Conservation (phyloP, 169 alveolate species). For the Eimeria tenella region DNA sequence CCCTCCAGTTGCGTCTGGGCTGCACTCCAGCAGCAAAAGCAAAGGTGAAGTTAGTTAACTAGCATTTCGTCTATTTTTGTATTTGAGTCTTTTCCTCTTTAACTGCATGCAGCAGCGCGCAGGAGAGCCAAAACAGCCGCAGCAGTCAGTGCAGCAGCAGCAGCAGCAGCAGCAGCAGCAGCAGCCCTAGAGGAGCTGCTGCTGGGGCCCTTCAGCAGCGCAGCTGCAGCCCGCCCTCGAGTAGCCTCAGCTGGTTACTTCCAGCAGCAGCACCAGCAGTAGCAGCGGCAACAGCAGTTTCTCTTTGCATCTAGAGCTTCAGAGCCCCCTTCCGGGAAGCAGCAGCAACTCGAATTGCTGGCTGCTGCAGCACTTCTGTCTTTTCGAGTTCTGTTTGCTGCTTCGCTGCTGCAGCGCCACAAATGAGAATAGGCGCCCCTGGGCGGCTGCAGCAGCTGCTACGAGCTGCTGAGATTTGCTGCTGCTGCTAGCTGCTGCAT, state of each 20-base stretch:
- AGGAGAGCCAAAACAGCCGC: background rate
- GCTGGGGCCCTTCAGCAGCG: too few species aligned
- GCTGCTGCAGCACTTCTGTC: background rate
- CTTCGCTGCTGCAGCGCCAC: background rate
- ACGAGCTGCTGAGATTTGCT: background rate
- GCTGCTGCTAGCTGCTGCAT: background rate
- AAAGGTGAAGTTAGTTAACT: background rate
- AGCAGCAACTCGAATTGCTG: background rate
- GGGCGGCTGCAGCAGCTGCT: background rate
- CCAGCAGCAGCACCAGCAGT: slow-evolving; percentile 4
- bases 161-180: too few species aligned
- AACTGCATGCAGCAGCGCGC: too few species aligned
- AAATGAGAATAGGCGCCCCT: too few species aligned
- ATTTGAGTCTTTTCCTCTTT: background rate
- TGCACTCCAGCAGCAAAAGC: too few species aligned
- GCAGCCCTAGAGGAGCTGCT: too few species aligned
- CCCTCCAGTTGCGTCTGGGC: too few species aligned
- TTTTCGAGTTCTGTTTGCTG: background rate
- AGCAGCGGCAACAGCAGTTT: background rate
- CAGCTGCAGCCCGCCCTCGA: too few species aligned
- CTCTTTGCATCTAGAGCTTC: background rate
- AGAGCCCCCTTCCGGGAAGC: background rate
- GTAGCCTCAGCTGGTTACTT: too few species aligned
- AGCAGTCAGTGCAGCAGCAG: background rate
- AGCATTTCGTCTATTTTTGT: background rate